Evolutionary conservation across 306 rosid genomes (phyloP), one percentile per base, ranked within the genome.

Genomic region (Quercus engelmannii): DNA sequence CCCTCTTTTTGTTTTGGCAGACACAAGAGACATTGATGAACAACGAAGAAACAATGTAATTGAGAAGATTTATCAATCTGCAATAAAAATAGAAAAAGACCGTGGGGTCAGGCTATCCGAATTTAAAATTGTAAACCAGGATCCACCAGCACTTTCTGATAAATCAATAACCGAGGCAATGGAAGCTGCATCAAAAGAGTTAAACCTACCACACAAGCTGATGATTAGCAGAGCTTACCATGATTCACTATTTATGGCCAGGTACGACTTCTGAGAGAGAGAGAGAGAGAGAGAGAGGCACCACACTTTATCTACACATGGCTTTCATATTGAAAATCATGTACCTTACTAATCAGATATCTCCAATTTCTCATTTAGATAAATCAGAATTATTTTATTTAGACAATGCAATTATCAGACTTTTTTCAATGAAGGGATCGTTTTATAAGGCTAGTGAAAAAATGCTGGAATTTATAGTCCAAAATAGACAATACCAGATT

Each of bases 201-300:
- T 92, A 46, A 90, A 91, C 81, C 90, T 95, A 78, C 80, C 94
- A 0, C 89, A 90, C 96, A 95, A 95, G 81, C 79, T 89, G 75
- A 92, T 95, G 96, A 95, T 92, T 68, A 92, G 99, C 79, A 86
- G 99, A 84, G 99, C 99, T 64, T 93, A 93, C 88, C 99, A 93
- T 26, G 97, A 95, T 87, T 88, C 99, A 15, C 82, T 95, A 82
- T 95, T 93, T 82, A 92, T 93, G 99, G 95, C 96, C 78, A 90
- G 99, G 99, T 92, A 87, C 79, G 76, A 49, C 15, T 46, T 49
- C 12, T 74, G 46, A n/a, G 30, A 70, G 56, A 17, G 54, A 77
- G 75, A n/a, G 30, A 70, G 56, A 17, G 54, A 77, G 75, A 23
- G 46, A 31, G 1, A 49, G 35, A 67, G 10, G 69, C 69, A 21